These are phyloP conservation scores for Plenodomus tracheiphilus DNA, from an alignment of 2,329 filamentous ascomycete genomes.

Conservation along the genomic window DNA sequence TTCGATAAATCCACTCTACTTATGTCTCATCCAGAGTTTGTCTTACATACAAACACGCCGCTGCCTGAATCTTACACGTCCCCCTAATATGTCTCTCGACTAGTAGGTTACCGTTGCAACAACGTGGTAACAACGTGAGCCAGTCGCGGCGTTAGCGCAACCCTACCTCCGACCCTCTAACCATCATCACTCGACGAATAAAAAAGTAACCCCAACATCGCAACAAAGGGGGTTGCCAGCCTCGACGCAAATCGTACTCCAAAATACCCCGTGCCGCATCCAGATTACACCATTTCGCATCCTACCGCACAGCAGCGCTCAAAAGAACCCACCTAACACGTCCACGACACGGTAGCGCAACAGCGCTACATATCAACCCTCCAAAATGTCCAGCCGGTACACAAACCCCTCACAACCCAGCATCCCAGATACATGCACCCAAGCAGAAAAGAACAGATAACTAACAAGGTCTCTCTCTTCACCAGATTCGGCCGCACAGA, in stretches of 20 bases:
- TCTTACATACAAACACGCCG: too few species aligned
- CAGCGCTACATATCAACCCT: neutral
- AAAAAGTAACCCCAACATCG: neutral
- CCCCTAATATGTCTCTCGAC: neutral
- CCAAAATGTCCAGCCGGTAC: constrained; percentile 32
- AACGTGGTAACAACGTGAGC: neutral
- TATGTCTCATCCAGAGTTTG: too few species aligned
- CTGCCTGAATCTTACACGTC: neutral
- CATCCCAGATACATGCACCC: neutral
- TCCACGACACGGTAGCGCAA: too few species aligned
- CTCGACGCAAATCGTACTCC: neutral
- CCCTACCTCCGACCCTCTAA: neutral
- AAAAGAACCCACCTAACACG: too few species aligned
- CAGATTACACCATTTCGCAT: neutral
- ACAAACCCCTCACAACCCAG: neutral
- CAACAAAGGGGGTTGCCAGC: neutral
- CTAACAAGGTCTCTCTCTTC: too few species aligned
- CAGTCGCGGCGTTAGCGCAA: neutral
- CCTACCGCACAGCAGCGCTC: too few species aligned
- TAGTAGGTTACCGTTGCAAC: neutral
- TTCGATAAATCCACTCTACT: too few species aligned
- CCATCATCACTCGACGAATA: neutral
- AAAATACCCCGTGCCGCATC: neutral
- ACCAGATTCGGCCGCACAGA: constrained; percentile 36
- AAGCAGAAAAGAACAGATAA: too few species aligned